phyloP scores from a whole-genome alignment of 306 rosid genomes.

The Prunus kanzakura region DNA sequence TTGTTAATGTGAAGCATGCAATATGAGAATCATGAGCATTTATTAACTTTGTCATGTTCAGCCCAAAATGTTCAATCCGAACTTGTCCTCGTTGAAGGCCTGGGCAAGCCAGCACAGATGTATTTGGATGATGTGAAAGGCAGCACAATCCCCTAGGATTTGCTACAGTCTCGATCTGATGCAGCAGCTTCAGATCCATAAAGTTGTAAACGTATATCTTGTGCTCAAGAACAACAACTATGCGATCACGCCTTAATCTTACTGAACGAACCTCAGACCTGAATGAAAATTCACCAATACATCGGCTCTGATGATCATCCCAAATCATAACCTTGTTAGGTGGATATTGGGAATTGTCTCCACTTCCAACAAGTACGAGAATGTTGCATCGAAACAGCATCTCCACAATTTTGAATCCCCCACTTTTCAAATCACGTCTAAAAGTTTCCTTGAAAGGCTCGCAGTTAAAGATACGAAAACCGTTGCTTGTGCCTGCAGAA shows the following conservation, averaged over 20 bases:
- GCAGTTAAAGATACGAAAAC: conserved; percentile 81
- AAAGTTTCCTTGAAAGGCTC: conserved; percentile 88
- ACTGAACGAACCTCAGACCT: conserved; percentile 87
- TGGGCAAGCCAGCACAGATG: conserved; percentile 91
- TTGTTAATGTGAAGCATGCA: conserved; percentile 76
- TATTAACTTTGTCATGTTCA: conserved; percentile 67
- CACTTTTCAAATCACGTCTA: conserved; percentile 80
- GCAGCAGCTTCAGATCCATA: conserved; percentile 81
- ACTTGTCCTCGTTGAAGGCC: conserved; percentile 77
- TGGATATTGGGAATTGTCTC: conserved; percentile 66
- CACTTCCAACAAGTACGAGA: conserved; percentile 89
- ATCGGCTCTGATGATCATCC: conserved; percentile 89
- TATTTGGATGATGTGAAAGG: conserved; percentile 67
- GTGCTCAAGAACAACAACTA: conserved; percentile 88
- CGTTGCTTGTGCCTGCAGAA: conserved; percentile 85
- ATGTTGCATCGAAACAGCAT: conserved; percentile 88
- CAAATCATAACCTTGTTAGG: conserved; percentile 92
- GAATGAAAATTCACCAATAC: conserved; percentile 82
- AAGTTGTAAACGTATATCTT: conserved; percentile 82
- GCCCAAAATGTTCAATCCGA: conserved; percentile 85
- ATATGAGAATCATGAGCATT: conserved; percentile 81
- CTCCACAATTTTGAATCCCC: conserved; percentile 89
- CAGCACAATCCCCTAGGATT: conserved; percentile 90
- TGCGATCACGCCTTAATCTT: conserved; percentile 75
- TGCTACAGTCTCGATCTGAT: conserved; percentile 79